A percentile compares a stretch with the other conserved stretches of the same genome.
Evolutionary conservation across 2,329 filamentous ascomycete species (phyloP).

Genomic region (Falciphora oryzae): DNA sequence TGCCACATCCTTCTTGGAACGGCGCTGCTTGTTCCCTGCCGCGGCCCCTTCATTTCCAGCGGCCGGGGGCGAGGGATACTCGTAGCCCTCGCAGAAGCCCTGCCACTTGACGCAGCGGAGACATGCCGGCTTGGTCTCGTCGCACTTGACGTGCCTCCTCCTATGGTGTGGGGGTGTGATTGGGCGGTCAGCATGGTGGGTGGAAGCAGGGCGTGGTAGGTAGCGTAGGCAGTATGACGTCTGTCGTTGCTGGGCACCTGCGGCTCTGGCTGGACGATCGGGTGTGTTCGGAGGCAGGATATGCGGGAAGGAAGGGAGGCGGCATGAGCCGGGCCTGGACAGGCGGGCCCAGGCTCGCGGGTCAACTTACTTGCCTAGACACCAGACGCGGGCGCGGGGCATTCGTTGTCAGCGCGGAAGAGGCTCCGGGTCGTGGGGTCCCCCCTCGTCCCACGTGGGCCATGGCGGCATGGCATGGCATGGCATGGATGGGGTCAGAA

Average conservation of each 20-base stretch:
- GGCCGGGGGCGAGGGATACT: not conserved
- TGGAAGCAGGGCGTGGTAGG: no score
- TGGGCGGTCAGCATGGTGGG: not conserved
- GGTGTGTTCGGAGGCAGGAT: not conserved
- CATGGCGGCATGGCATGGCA: not conserved
- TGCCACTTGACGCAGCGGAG: constrained; percentile 24
- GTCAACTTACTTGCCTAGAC: constrained; percentile 13
- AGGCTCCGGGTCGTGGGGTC: not conserved
- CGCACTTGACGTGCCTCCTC: constrained; percentile 21
- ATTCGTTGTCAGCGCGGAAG: not conserved
- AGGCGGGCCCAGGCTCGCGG: not conserved
- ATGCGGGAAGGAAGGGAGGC: not conserved
- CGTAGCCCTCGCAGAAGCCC: constrained; percentile 26
- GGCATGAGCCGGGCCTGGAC: not conserved
- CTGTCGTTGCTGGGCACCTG: not conserved
- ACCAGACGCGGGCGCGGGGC: not conserved
- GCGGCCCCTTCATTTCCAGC: not conserved
- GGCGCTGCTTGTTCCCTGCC: not conserved
- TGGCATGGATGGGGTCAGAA: not conserved
- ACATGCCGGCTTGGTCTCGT: constrained; percentile 25
- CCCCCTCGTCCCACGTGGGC: not conserved
- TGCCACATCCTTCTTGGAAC: not conserved
- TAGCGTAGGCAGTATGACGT: not conserved
- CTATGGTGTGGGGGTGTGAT: constrained; percentile 12
- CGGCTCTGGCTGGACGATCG: not conserved